Evolutionary conservation across 176 grass and related monocot species (phyloP).

Genomic region (Cenchrus purpureus): DNA sequence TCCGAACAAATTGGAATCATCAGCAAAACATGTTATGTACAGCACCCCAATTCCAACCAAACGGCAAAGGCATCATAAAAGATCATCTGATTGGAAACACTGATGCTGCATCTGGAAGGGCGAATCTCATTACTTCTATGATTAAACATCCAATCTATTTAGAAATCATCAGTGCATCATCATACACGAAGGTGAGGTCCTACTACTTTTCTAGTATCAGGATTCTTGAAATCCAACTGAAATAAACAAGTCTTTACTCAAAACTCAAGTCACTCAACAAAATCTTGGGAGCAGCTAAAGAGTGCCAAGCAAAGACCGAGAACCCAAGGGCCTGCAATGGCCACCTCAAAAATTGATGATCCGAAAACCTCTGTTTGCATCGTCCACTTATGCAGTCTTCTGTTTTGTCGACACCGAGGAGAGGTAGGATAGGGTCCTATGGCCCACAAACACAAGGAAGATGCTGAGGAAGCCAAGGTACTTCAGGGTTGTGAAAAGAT

Average conservation of each 20-base stretch:
- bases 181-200: conserved; percentile 48
- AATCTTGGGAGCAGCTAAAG: conserved; percentile 31
- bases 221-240: conserved; percentile 24
- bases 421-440: conserved; percentile 73
- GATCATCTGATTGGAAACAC: not conserved
- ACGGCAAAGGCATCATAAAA: not conserved
- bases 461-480: conserved; percentile 62
- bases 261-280: conserved; percentile 48
- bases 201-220: conserved; percentile 45
- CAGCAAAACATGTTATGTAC: too few relatives aligned
- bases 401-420: conserved; percentile 65
- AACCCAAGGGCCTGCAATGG: conserved; percentile 9
- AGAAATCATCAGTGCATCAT: conserved; percentile 36
- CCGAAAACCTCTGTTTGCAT: not conserved
- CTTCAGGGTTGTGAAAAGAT: conserved; percentile 96
- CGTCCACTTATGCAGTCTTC: conserved; percentile 73
- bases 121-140: conserved; percentile 37
- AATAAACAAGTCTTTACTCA: conserved; percentile 31
- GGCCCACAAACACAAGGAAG: conserved; percentile 81
- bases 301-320: conserved; percentile 24
- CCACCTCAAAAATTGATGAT: conserved; percentile 35
- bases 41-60: not conserved
- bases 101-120: not conserved
- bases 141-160: conserved; percentile 42
- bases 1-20: too few relatives aligned